Percentiles rank a stretch among this genome's conserved stretches.
These are phyloP conservation scores for Turnera subulata DNA, from an alignment of 345 rosid genomes.

Conservation along the genomic window DNA sequence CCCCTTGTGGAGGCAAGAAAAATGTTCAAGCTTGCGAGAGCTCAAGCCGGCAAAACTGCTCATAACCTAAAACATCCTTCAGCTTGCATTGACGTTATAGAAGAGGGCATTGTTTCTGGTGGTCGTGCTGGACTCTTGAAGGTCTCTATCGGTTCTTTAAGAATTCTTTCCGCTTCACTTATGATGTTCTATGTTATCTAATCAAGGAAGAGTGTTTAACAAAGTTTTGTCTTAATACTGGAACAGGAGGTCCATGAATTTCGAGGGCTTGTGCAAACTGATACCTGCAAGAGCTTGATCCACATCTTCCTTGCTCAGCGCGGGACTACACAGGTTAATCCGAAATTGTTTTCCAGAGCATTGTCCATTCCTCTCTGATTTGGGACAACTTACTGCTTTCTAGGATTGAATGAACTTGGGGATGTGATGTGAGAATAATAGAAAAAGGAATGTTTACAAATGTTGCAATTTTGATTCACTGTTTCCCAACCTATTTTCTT, in stretches of 20 bases:
- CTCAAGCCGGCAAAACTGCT: slow-evolving; percentile 63
- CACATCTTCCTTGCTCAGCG: slow-evolving; percentile 88
- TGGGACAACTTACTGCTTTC: too few relatives aligned
- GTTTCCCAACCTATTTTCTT: too few relatives aligned
- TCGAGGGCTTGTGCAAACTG: slow-evolving; percentile 49
- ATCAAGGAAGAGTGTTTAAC: slow-evolving; percentile 10
- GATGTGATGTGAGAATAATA: too few relatives aligned
- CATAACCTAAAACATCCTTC: slow-evolving; percentile 79
- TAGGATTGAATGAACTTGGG: not conserved
- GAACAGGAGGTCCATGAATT: slow-evolving; percentile 73
- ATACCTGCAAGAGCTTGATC: slow-evolving; percentile 80
- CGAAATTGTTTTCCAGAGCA: not conserved
- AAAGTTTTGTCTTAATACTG: slow-evolving; percentile 16
- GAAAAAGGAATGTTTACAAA: too few relatives aligned
- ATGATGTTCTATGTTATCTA: slow-evolving; percentile 2
- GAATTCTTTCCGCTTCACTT: slow-evolving; percentile 13
- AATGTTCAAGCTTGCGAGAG: slow-evolving; percentile 76
- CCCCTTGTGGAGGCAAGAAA: slow-evolving; percentile 89
- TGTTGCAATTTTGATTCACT: not conserved
- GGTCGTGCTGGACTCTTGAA: slow-evolving; percentile 75
- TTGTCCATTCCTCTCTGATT: slow-evolving; percentile 2
- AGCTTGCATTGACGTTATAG: slow-evolving; percentile 77
- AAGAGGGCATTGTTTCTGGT: slow-evolving; percentile 82
- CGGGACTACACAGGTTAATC: slow-evolving; percentile 77
- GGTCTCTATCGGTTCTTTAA: slow-evolving; percentile 36